phyloP scores from a whole-genome alignment of 2,329 filamentous ascomycete genomes.

The Chlorencoelia australis region DNA sequence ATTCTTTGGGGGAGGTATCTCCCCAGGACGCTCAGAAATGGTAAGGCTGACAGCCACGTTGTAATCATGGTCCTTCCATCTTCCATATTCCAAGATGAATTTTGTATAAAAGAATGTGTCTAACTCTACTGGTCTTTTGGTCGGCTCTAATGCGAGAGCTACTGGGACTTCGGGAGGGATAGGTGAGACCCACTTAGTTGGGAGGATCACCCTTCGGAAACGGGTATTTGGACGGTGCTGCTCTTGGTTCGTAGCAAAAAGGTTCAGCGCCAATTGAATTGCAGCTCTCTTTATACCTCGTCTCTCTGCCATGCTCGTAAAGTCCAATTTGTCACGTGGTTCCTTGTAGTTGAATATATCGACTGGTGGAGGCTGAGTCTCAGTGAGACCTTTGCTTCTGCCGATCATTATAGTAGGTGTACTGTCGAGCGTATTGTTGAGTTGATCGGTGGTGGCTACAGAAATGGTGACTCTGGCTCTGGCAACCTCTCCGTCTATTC shows the following conservation, averaged over 20 bases:
- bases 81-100: conserved; percentile 12
- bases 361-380: too few relatives aligned
- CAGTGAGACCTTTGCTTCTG: too few relatives aligned
- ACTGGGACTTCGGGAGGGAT: conserved; percentile 15
- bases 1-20: conserved; percentile 14
- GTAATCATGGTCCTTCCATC: conserved; percentile 17
- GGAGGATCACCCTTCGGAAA: conserved; percentile 17
- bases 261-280: conserved; percentile 20
- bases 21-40: neutral
- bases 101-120: conserved; percentile 21
- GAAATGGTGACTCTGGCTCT: too few relatives aligned
- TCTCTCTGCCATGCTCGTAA: conserved; percentile 19
- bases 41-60: conserved; percentile 4
- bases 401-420: too few relatives aligned
- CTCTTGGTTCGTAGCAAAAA: conserved; percentile 21
- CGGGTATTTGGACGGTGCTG: conserved; percentile 21
- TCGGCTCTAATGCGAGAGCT: conserved; percentile 16
- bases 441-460: too few relatives aligned
- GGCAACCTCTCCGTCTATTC: too few relatives aligned
- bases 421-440: too few relatives aligned
- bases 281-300: conserved; percentile 22
- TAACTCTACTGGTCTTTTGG: conserved; percentile 18
- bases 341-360: too few relatives aligned
- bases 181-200: conserved; percentile 3
- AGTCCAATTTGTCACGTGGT: conserved; percentile 15